phyloP scores from a whole-genome alignment of 352 stramenopile genomes.

The Blastocystis hominis region DNA sequence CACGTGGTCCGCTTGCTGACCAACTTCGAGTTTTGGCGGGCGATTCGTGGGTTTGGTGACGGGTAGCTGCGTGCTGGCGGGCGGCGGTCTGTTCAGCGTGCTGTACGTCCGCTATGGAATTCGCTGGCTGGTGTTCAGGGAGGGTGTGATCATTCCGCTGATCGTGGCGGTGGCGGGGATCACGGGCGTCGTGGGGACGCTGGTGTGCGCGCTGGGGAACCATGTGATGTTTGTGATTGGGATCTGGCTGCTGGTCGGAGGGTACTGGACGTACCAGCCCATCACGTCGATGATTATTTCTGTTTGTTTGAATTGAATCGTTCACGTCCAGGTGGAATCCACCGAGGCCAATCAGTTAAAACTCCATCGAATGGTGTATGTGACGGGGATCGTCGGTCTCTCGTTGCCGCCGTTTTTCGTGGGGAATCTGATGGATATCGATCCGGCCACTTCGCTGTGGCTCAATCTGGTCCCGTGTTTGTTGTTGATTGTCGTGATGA shows the following conservation, averaged over 20 bases:
- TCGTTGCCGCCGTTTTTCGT: neutral
- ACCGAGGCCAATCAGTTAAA: neutral
- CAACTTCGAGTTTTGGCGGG: neutral
- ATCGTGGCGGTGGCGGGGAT: neutral
- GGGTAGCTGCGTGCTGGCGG: neutral
- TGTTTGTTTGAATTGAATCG: neutral
- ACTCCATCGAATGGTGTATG: neutral
- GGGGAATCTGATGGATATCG: neutral
- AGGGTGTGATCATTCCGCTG: neutral
- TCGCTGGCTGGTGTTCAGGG: neutral
- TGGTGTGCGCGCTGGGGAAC: neutral
- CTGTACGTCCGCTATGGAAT: neutral
- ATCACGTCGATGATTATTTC: neutral
- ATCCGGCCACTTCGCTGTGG: neutral
- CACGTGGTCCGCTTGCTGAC: neutral
- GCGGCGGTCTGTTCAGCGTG: neutral
- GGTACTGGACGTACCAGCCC: conserved; percentile 1
- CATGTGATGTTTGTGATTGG: neutral
- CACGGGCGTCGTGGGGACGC: neutral
- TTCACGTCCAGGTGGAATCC: neutral
- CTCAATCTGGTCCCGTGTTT: neutral
- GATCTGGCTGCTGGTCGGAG: neutral
- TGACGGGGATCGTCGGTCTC: neutral
- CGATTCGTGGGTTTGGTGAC: neutral
- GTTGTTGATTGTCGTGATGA: neutral